Evolutionary conservation across 345 rosid species (phyloP), one percentile per base, ranked within the genome.

Genomic region (Arabidopsis arenosa): DNA sequence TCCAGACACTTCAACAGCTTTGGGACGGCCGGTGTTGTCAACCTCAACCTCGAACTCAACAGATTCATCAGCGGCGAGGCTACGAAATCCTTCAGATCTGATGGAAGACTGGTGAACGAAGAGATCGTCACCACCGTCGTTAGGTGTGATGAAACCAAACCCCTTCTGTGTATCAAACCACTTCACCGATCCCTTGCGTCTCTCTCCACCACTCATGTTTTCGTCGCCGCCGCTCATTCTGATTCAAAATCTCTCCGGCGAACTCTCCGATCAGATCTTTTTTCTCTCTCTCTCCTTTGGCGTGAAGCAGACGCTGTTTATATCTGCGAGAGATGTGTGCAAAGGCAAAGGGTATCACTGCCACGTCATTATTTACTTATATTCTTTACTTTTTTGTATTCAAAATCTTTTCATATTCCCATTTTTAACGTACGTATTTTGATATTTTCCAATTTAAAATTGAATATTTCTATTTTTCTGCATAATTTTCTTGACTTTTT

Each of bases 31-130:
- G 2, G 40, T 84, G 56, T 69, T 66, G 70, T 88, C 96, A 60
- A 63, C 64, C 68, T 69, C 70, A 1, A 78, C 81, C 12, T 18
- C 58, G 66, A 88, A 90, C 89, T 90, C 93, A 5, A 90, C 96
- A 35, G 82, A 58, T 78, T 90, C 96, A 0, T 86, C 88, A 49
- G 86, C 84, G 1, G 80, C 87, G 2, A 90, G 86, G 85, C 92
- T 88, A 4, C 92, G 86, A 79, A 85, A 90, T 0, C 90, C 98
- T 32, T 90, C 97, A 63, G 97, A 62, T 11, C 79, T 83, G 88
- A 95, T 95, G 18, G 90, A 84, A 12, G 93, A 81, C 73, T 95
- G 97, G 55, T 95, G 97, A 63, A 92, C 98, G 54, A 95, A 95
- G 52, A 92, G 84, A 67, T 92, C 99, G 2, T 88, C 97, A 36